Percentiles rank a stretch among this genome's conserved stretches.
Conservation (phyloP, 2,329 filamentous ascomycete species). For the Cladosporium colombiae region DNA sequence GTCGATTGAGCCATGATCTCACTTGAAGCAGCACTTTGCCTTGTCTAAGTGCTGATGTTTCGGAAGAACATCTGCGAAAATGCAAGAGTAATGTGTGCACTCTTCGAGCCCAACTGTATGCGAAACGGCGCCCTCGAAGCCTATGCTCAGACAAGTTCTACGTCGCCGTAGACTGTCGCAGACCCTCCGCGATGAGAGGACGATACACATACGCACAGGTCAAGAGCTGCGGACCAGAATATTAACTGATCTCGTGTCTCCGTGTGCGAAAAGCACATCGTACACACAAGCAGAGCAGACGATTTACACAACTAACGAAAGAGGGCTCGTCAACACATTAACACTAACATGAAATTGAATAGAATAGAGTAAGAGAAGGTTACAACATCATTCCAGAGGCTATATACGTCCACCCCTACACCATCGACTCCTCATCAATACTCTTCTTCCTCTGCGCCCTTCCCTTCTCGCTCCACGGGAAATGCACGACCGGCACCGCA, state of each 20-base stretch:
- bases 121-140: neutral
- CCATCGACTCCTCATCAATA: conserved; percentile 2
- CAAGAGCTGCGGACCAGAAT: neutral
- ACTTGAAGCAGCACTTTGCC: neutral
- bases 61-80: neutral
- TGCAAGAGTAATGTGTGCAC: neutral
- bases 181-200: neutral
- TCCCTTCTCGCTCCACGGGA: conserved; percentile 40
- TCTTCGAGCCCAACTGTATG: neutral
- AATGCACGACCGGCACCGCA: conserved; percentile 36
- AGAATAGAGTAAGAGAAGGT: too few relatives aligned
- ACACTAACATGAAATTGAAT: neutral
- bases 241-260: neutral
- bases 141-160: neutral
- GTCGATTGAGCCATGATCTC: neutral
- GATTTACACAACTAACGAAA: neutral
- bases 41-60: neutral
- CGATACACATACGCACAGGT: neutral
- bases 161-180: neutral
- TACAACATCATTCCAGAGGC: too few relatives aligned
- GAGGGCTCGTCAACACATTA: neutral
- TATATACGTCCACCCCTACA: neutral
- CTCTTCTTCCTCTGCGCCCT: conserved; percentile 21
- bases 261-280: neutral
- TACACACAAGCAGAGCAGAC: neutral